Base-by-base conservation (phyloP, 176 grass and related monocot genomes). In the Puya raimondii region DNA sequence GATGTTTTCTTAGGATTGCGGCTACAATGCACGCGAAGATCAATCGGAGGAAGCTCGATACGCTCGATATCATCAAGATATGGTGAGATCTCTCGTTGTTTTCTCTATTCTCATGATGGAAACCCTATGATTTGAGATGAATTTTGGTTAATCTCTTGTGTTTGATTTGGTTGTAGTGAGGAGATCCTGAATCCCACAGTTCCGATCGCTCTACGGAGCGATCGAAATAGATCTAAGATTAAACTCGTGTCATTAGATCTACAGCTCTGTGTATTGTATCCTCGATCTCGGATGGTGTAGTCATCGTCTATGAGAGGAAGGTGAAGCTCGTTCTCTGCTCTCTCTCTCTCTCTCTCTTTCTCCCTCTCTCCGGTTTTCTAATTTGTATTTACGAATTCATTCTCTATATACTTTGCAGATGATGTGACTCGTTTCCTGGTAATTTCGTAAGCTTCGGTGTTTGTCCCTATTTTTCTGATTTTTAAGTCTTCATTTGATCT, bases 241-340 rank as follows among this genome's bases (percentile, higher is more conserved):
- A 12, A 15, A 29, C 51, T 2, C 23, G 16, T 66, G 27, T 71
- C 27, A 11, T 13, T 72, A 17, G 58, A 10, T 67, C 51, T 66
- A 21, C 54, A 15, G 10, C 5, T 12, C 12, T 72, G 47, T 27
- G 29, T 17, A 17, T 47, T 25, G 33, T 65, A 49, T 67, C 59
- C 15, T 17, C 57, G 12, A 47, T 74, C 67, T 69, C 81, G 92
- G 92, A 89, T 56, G 94, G 94, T 8, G 94, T 97, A 25, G 94
- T 90, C 64, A 97, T 88, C 66, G 94, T 97, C 76, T 97, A 92
- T 73, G 50, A 90, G 89, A 71, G 80, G 84, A 97, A 97, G 86
- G 94, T 97, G 65, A 90, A 88, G 84, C 63, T 92, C 57, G 84
- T 76, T 57, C 15, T 56, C 53, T 29, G 54, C 58, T 48, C 63